Percentiles rank a stretch among this genome's conserved stretches.
These are phyloP conservation scores for Bombardia bombarda DNA, from an alignment of 495 filamentous ascomycete species.

Conservation along the genomic window DNA sequence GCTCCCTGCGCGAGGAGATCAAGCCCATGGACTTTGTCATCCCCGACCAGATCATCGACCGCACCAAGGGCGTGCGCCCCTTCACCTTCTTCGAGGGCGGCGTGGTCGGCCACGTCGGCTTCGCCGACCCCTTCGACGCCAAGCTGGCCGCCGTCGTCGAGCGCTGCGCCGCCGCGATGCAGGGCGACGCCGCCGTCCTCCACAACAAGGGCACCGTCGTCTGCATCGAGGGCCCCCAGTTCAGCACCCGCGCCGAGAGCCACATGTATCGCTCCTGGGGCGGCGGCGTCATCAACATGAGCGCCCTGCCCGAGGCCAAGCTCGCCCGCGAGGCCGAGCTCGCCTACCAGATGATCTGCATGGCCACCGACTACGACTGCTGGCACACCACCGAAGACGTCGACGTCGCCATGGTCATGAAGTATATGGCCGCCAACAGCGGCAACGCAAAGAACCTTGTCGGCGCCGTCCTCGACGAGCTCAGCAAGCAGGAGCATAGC, in stretches of 20 bases:
- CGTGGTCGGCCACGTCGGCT: slow-evolving; percentile 88
- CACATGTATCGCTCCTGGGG: slow-evolving; percentile 90
- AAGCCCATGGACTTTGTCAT: slow-evolving; percentile 93
- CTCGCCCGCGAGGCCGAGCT: slow-evolving; percentile 94
- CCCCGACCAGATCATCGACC: slow-evolving; percentile 93
- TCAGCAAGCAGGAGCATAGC: slow-evolving; percentile 64
- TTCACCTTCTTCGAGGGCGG: slow-evolving; percentile 96
- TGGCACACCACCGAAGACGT: slow-evolving; percentile 76
- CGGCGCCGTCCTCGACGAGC: slow-evolving; percentile 77
- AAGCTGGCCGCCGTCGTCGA: slow-evolving; percentile 63
- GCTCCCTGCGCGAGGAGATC: slow-evolving; percentile 84
- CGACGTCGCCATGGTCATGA: slow-evolving; percentile 95
- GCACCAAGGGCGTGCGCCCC: slow-evolving; percentile 86
- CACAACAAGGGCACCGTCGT: slow-evolving; percentile 75
- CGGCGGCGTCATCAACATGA: slow-evolving; percentile 95
- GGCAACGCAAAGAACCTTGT: slow-evolving; percentile 79
- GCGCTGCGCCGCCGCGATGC: slow-evolving; percentile 64
- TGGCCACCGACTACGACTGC: slow-evolving; percentile 99
- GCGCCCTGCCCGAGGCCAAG: slow-evolving; percentile 90
- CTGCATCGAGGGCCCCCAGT: slow-evolving; percentile 97
- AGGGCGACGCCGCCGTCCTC: slow-evolving; percentile 68
- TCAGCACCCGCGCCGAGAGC: slow-evolving; percentile 94
- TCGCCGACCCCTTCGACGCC: slow-evolving; percentile 90
- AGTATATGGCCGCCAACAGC: slow-evolving; percentile 87
- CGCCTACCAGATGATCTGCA: slow-evolving; percentile 95